Evolutionary conservation across 805 yeast genomes (phyloP).

Genomic region (Lipomyces orientalis): DNA sequence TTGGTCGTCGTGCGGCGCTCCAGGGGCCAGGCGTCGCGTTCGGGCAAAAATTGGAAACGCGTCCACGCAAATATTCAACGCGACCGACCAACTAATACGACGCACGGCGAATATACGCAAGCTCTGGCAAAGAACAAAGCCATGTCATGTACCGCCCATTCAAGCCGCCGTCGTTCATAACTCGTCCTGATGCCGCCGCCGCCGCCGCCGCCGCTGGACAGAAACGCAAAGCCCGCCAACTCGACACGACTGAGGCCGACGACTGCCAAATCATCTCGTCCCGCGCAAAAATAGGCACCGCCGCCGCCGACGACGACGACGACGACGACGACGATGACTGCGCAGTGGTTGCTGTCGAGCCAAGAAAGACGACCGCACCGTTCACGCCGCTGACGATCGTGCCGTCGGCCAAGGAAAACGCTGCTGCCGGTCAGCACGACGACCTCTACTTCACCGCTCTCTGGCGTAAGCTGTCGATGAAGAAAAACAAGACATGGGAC

Average conservation of each 20-base stretch:
- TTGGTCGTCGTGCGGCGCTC: too few relatives aligned
- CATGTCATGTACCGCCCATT: slow-evolving; percentile 22
- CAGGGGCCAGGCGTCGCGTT: too few relatives aligned
- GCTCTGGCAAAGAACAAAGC: background rate
- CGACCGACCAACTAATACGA: too few relatives aligned
- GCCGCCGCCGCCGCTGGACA: background rate
- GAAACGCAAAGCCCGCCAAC: too few relatives aligned
- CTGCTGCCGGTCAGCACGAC: background rate
- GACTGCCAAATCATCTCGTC: background rate
- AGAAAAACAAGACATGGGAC: slow-evolving; percentile 92
- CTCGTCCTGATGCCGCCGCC: background rate
- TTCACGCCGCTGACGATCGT: background rate
- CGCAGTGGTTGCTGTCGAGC: background rate
- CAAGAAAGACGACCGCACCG: background rate
- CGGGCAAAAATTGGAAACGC: too few relatives aligned
- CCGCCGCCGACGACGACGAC: too few relatives aligned
- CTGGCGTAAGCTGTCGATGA: slow-evolving; percentile 72
- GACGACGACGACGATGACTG: slow-evolving; percentile 18
- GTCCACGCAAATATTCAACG: too few relatives aligned
- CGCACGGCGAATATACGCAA: background rate
- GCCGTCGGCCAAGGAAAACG: slow-evolving; percentile 9
- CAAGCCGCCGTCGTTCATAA: slow-evolving; percentile 30
- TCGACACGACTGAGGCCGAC: background rate
- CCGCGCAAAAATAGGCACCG: background rate
- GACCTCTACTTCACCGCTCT: slow-evolving; percentile 50